phyloP scores from a whole-genome alignment of 2,329 filamentous ascomycete genomes.

The Penicillium frequentans region DNA sequence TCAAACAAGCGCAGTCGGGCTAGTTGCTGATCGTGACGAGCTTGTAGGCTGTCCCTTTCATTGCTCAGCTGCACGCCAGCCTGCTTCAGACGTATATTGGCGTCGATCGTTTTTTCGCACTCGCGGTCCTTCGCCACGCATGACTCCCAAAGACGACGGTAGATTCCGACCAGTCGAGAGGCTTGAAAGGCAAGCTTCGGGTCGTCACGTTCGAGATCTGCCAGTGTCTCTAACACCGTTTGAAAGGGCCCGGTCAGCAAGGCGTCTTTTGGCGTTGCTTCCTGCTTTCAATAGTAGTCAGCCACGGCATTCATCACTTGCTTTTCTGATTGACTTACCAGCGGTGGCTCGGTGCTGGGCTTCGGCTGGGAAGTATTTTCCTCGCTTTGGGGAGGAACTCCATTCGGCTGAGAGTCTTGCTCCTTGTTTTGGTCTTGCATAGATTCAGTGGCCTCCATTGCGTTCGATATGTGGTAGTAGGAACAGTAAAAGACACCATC shows the following conservation, averaged over 20 bases:
- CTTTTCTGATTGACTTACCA: neutral
- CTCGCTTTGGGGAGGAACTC: neutral
- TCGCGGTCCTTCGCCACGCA: neutral
- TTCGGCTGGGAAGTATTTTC: neutral
- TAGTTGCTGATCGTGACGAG: conserved; percentile 2
- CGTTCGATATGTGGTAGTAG: too few species aligned
- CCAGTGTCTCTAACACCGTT: neutral
- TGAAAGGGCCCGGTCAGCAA: neutral
- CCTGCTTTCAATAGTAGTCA: neutral
- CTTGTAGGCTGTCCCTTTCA: conserved; percentile 4
- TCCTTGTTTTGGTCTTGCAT: too few species aligned
- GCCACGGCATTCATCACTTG: neutral
- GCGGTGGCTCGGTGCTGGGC: neutral
- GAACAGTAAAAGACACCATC: too few species aligned
- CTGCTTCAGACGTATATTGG: neutral
- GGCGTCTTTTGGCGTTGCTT: neutral
- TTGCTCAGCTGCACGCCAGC: conserved; percentile 1
- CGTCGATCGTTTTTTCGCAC: neutral
- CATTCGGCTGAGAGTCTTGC: neutral
- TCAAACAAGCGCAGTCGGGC: conserved; percentile 1
- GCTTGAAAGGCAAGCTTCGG: neutral
- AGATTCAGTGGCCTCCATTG: neutral
- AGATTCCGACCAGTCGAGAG: neutral
- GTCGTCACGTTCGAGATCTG: conserved; percentile 2
- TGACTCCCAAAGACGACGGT: conserved; percentile 1